Conservation (phyloP, 768 basidiomycete species). For the Tephrocybe sp. region DNA sequence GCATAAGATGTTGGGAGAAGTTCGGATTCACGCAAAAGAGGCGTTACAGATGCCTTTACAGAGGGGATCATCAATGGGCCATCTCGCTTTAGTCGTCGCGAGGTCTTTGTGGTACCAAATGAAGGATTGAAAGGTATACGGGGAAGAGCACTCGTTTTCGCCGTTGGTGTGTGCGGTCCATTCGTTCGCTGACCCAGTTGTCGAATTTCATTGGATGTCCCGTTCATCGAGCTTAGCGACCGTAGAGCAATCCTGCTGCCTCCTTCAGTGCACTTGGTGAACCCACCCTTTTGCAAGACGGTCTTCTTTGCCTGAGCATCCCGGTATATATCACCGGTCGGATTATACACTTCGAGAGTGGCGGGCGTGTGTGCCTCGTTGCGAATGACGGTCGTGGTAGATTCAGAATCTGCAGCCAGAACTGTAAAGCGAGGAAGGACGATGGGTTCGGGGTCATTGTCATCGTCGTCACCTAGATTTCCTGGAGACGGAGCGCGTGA, state of each 20-base stretch:
- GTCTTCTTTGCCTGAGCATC: constrained; percentile 66
- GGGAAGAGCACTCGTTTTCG: constrained; percentile 24
- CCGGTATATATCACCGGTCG: constrained; percentile 49
- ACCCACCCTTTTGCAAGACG: constrained; percentile 59
- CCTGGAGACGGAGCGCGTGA: constrained; percentile 13
- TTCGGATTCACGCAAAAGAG: constrained; percentile 34
- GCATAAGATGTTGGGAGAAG: constrained; percentile 50
- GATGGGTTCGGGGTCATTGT: constrained; percentile 46
- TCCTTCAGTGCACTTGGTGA: constrained; percentile 60
- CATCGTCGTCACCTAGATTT: constrained; percentile 22
- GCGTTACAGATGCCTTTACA: constrained; percentile 54
- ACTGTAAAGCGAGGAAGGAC: constrained; percentile 69
- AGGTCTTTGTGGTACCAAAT: constrained; percentile 22
- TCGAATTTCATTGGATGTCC: constrained; percentile 25
- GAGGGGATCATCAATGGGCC: constrained; percentile 64
- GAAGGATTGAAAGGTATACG: constrained; percentile 28
- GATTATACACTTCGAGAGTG: constrained; percentile 62
- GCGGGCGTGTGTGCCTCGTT: constrained; percentile 49
- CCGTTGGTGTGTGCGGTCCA: constrained; percentile 38
- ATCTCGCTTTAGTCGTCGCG: constrained; percentile 40
- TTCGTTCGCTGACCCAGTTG: constrained; percentile 21
- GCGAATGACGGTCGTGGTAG: constrained; percentile 53
- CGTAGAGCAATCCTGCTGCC: constrained; percentile 61
- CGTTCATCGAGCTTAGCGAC: constrained; percentile 24
- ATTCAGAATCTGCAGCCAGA: constrained; percentile 65